phyloP scores from a whole-genome alignment of 306 rosid genomes.

The Sicyos baderoa region DNA sequence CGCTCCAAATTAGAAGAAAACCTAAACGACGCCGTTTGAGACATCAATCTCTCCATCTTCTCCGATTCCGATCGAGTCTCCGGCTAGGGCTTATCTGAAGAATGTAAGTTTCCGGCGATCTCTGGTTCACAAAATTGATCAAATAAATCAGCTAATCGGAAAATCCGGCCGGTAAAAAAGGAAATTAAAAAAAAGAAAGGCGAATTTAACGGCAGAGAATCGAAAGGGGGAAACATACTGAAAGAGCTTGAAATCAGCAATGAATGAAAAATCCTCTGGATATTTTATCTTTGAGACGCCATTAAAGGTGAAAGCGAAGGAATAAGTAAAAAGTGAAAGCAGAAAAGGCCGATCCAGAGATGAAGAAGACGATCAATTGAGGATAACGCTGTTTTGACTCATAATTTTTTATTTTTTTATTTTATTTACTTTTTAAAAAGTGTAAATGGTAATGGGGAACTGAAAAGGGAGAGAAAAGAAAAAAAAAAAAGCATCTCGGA shows the following conservation, averaged over 20 bases:
- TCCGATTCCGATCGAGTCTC: constrained; percentile 10
- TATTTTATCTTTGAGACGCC: too few species aligned
- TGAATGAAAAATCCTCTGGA: too few species aligned
- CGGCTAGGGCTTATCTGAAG: constrained; percentile 9
- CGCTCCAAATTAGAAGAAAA: constrained; percentile 43
- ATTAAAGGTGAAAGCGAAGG: too few species aligned
- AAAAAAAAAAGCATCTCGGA: too few species aligned
- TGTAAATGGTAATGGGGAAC: not conserved
- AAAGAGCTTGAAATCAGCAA: too few species aligned
- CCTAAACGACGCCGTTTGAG: constrained; percentile 18
- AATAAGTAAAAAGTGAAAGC: too few species aligned
- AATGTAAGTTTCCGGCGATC: not conserved
- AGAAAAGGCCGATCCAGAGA: too few species aligned
- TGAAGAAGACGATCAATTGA: not conserved
- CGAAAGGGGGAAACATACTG: too few species aligned
- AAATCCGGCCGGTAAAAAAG: not conserved
- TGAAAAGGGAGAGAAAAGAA: too few species aligned
- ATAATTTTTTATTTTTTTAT: not conserved
- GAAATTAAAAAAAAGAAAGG: not conserved
- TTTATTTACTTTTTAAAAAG: too few species aligned
- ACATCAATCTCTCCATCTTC: constrained; percentile 17
- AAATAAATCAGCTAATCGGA: not conserved
- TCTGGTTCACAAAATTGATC: not conserved
- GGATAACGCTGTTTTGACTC: constrained; percentile 13
- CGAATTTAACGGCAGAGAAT: too few species aligned